phyloP scores from a whole-genome alignment of 2,329 filamentous ascomycete species.

The Diaporthe eres region DNA sequence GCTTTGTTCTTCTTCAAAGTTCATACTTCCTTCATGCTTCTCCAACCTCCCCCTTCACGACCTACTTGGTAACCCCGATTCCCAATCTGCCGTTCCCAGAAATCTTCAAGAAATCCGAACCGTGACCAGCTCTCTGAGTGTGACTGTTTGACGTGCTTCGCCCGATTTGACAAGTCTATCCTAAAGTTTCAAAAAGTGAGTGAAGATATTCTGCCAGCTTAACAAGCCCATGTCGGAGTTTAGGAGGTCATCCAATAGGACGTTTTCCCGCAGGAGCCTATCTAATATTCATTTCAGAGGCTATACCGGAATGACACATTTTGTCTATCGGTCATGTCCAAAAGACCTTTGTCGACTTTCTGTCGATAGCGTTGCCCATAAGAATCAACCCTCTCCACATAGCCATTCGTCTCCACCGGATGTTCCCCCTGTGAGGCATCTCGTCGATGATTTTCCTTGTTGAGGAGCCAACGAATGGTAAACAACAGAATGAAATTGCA shows the following conservation, averaged over 20 bases:
- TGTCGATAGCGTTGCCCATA: neutral
- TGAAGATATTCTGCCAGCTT: neutral
- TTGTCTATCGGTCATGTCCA: conserved; percentile 24
- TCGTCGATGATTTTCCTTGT: conserved; percentile 1
- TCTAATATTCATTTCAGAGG: neutral
- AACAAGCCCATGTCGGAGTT: neutral
- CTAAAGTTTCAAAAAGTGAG: neutral
- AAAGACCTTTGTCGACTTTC: conserved; percentile 10
- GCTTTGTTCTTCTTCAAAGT: too few species aligned
- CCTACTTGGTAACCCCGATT: neutral
- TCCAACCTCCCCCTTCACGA: neutral
- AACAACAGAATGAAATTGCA: conserved; percentile 1
- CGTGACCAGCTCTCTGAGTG: too few species aligned
- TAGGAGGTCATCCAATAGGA: neutral
- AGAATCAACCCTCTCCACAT: conserved; percentile 14
- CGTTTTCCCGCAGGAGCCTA: neutral
- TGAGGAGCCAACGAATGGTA: neutral
- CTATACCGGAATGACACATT: conserved; percentile 21
- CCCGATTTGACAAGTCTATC: neutral
- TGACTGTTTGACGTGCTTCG: too few species aligned
- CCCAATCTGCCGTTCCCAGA: neutral
- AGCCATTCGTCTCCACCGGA: neutral
- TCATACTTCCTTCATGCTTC: neutral
- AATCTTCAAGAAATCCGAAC: neutral
- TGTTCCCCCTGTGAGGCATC: neutral